Percentiles rank a stretch among this genome's conserved stretches.
phyloP scores from a whole-genome alignment of 1,139 yeast species.

The Sugiyamaella sp. region DNA sequence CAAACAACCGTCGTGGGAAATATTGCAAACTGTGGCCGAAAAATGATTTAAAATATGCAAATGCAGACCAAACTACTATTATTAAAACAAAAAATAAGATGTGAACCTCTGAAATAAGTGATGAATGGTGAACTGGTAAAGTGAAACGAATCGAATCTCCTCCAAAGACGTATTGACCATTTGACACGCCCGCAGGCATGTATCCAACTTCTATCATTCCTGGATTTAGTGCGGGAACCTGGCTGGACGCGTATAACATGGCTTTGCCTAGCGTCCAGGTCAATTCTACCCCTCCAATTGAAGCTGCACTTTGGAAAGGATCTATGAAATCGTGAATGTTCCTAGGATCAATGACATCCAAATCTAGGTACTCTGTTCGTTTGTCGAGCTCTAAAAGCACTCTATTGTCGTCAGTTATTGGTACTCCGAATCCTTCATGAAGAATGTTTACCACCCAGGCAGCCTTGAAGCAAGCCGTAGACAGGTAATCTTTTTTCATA shows the following conservation, averaged over 20 bases:
- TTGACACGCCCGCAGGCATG: conserved; percentile 27
- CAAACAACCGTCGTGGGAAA: conserved; percentile 5
- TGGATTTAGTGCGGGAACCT: conserved; percentile 30
- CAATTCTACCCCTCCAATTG: conserved; percentile 63
- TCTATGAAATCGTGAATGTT: conserved; percentile 39
- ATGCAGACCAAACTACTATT: conserved; percentile 4
- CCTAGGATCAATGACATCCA: conserved; percentile 16
- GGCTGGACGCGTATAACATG: conserved; percentile 55
- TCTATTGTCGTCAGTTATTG: conserved; percentile 41
- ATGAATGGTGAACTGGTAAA: conserved; percentile 5
- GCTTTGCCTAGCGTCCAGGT: conserved; percentile 89
- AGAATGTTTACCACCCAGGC: conserved; percentile 74
- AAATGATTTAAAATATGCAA: conserved; percentile 11
- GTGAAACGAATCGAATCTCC: conserved; percentile 27
- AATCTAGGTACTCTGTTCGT: conserved; percentile 3
- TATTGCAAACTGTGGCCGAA: conserved; percentile 2
- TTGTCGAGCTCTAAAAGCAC: conserved; percentile 11
- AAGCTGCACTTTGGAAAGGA: conserved; percentile 62
- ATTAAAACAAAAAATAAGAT: conserved; percentile 14
- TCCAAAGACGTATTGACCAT: conserved; percentile 24
- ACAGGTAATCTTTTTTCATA: conserved; percentile 49
- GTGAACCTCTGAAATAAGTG: conserved; percentile 3
- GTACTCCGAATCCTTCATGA: conserved; percentile 77
- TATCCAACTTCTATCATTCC: conserved; percentile 29
- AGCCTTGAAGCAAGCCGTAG: conserved; percentile 66